phyloP scores from a whole-genome alignment of 164 flowering plant species.

The Stephania yunnanensis region DNA sequence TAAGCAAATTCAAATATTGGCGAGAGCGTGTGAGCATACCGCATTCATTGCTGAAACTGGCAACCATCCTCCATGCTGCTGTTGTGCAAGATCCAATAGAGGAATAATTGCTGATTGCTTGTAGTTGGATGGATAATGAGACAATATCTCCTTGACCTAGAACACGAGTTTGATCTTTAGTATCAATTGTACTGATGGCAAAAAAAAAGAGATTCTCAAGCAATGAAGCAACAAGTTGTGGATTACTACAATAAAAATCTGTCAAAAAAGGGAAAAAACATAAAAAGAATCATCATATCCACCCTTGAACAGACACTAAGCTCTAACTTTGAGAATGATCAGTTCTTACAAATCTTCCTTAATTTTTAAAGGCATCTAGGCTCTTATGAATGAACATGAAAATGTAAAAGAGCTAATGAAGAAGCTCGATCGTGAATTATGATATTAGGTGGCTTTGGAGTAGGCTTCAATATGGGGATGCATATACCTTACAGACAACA shows the following conservation, averaged over 20 bases:
- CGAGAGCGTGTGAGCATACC: conserved; percentile 39
- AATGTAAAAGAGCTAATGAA: background rate
- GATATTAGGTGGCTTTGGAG: background rate
- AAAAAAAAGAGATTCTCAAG: background rate
- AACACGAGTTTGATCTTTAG: background rate
- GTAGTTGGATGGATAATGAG: conserved; percentile 97
- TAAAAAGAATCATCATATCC: background rate
- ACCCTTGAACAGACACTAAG: background rate
- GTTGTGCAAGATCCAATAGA: conserved; percentile 97
- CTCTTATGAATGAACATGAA: background rate
- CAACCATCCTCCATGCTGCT: conserved; percentile 99
- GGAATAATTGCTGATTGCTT: conserved; percentile 98
- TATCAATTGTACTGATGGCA: background rate
- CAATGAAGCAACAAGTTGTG: background rate
- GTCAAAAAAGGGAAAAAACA: background rate
- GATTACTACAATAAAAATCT: background rate
- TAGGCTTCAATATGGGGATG: background rate
- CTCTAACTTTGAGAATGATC: background rate
- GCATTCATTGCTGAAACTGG: conserved; percentile 98
- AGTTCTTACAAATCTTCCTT: background rate
- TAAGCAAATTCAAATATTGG: conserved; percentile 1
- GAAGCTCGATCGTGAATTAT: background rate
- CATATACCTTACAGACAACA: background rate
- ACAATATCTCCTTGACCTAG: conserved; percentile 80
- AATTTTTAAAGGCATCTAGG: background rate